Evolutionary conservation across 768 basidiomycete genomes (phyloP), one percentile per base, ranked within the genome.

Genomic region (Suillus tomentosus): DNA sequence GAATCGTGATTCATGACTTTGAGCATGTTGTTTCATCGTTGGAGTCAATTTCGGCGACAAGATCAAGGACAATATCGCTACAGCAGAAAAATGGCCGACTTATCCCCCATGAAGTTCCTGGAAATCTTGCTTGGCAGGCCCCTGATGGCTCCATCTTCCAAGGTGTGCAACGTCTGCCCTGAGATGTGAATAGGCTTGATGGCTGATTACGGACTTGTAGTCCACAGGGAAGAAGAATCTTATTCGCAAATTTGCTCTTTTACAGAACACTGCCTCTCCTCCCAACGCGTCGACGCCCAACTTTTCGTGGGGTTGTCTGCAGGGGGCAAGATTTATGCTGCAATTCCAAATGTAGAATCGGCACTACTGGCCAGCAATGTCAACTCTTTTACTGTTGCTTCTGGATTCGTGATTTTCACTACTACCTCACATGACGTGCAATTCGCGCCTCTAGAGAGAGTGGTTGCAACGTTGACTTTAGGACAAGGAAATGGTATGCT

Each of bases 371-470:
- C 85, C 1, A 73, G 77, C 3, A 88, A 84, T 62, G 84, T 75
- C 22, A 92, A 87, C 15, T 96, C 95, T 0, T 93, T 94, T 75
- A 83, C 85, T 19, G 64, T 89, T 15, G 82, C 90, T 0, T 86
- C 91, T 1, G 85, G 86, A 22, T 95, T 92, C 72, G 78, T 96
- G 39, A 88, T 96, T 62, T 96, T 87, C 77, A 94, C 92, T 0
- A 93, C 94, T 0, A 87, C 86, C 8, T 78, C 90, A 0, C 96
- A 99, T 70, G 88, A 92, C 36, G 89, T 86, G 2, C 83, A 85
- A 43, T 98, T 95, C 69, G 85, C 85, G 1, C 89, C 92, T 3
- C 68, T 92, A 5, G 47, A 67, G 3, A 62, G 11, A 10, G n/a
- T 62, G 9, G 40, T 69, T 37, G 17, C 50, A 3, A 61, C 15